Evolutionary conservation across 2,329 filamentous ascomycete species (phyloP).

Genomic region (Biscogniauxia mediterranea): DNA sequence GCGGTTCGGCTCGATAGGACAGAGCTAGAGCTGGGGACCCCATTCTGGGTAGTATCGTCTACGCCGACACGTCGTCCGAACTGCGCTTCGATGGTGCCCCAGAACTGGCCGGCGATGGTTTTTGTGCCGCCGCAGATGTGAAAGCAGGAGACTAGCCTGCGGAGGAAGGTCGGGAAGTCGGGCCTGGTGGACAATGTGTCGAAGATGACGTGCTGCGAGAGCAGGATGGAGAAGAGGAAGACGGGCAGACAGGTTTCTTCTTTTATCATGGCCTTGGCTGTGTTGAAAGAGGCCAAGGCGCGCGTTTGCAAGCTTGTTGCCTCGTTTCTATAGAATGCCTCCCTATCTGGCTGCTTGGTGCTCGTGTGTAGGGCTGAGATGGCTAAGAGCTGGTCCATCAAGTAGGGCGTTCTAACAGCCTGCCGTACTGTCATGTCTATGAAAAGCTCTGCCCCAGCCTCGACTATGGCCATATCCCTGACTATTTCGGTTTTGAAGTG

Average conservation of each 20-base stretch:
- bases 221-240: conserved; percentile 26
- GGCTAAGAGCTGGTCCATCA: conserved; percentile 48
- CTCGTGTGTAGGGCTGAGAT: conserved; percentile 43
- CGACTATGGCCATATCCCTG: conserved; percentile 12
- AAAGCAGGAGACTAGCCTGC: conserved; percentile 16
- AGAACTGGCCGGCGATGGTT: conserved; percentile 10
- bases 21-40: not conserved
- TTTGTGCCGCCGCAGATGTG: conserved; percentile 20
- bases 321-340: conserved; percentile 15
- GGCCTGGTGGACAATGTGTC: conserved; percentile 14
- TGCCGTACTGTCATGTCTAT: conserved; percentile 16
- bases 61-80: conserved; percentile 7
- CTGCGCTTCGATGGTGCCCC: conserved; percentile 5
- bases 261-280: conserved; percentile 1
- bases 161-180: conserved; percentile 11
- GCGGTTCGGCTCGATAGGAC: not conserved
- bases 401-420: conserved; percentile 39
- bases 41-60: not conserved
- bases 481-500: conserved; percentile 33
- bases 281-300: conserved; percentile 15
- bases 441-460: conserved; percentile 22
- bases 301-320: conserved; percentile 22
- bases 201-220: conserved; percentile 25
- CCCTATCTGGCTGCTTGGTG: conserved; percentile 24
- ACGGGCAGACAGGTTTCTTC: conserved; percentile 16